phyloP scores from a whole-genome alignment of 768 basidiomycete species.

The Termitomyces sp. region DNA sequence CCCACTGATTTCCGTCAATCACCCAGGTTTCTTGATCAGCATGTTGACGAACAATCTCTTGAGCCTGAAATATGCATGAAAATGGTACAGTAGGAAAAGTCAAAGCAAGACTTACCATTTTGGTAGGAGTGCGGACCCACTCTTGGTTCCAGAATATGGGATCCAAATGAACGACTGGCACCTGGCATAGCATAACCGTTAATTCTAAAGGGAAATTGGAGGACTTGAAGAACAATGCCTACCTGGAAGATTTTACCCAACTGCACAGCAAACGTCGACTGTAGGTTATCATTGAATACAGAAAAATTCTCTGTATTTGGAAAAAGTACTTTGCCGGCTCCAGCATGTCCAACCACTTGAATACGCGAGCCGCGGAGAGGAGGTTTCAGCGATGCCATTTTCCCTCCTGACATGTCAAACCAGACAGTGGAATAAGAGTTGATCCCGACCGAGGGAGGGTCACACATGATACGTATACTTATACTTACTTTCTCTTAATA shows the following conservation, averaged over 20 bases:
- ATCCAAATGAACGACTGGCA: background rate
- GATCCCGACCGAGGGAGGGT: too few relatives aligned
- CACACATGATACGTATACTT: too few relatives aligned
- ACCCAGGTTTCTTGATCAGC: background rate
- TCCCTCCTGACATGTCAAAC: background rate
- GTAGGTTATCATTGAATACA: background rate
- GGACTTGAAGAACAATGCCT: background rate
- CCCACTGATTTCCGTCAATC: conserved; percentile 5
- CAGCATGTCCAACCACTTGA: conserved; percentile 1
- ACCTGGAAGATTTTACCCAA: background rate
- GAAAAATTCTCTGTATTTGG: background rate
- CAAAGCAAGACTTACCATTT: background rate
- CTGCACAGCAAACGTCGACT: background rate
- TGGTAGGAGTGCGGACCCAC: background rate
- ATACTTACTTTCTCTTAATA: too few relatives aligned
- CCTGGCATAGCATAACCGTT: background rate
- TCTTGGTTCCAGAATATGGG: conserved; percentile 2
- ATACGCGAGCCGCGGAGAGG: background rate
- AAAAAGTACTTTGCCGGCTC: conserved; percentile 1
- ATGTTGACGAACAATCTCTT: conserved; percentile 1
- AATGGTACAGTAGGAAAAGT: background rate
- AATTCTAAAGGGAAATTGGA: background rate
- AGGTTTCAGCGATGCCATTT: background rate
- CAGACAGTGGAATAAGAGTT: too few relatives aligned
- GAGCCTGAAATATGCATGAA: background rate